A percentile compares a stretch with the other conserved stretches of the same genome.
Evolutionary conservation across 202 grass and related monocot species (phyloP).

Genomic region (Saccharum hybrid): DNA sequence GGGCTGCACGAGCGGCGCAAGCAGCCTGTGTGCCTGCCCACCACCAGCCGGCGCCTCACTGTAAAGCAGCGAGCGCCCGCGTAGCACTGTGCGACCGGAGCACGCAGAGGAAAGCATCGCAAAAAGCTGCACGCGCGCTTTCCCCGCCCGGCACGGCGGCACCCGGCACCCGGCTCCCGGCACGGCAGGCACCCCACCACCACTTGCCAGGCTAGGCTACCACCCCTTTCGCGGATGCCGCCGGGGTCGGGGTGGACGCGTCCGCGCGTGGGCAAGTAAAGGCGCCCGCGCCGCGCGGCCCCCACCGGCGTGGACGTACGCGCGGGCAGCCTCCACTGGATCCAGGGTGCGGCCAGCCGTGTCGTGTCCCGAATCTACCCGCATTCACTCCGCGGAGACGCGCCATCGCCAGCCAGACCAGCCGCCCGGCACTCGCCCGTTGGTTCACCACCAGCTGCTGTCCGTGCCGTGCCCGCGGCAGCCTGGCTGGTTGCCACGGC

Average conservation of each 20-base stretch:
- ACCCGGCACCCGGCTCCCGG: neutral
- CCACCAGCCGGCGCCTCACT: slow-evolving; percentile 28
- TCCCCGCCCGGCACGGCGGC: neutral
- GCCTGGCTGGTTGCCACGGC: neutral
- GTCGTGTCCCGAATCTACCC: no score
- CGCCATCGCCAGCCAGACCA: no score
- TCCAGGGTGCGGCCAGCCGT: no score
- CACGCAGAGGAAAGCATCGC: neutral
- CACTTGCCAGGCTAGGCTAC: neutral
- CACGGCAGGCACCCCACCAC: neutral
- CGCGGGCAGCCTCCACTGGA: no score
- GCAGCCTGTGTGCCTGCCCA: neutral
- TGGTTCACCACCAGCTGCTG: slow-evolving; percentile 25
- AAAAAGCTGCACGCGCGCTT: slow-evolving; percentile 27
- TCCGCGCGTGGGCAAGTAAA: slow-evolving; percentile 29
- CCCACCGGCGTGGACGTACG: no score
- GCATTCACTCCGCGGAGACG: no score
- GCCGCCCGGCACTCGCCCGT: slow-evolving; percentile 42
- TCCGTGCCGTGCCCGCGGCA: neutral
- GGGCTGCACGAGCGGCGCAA: neutral
- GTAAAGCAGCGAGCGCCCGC: slow-evolving; percentile 35
- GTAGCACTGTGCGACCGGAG: neutral
- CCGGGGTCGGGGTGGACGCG: neutral
- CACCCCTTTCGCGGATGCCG: slow-evolving; percentile 29
- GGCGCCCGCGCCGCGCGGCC: neutral